A percentile compares a stretch with the other conserved stretches of the same genome.
These are phyloP conservation scores for Antitrichia curtipendula DNA, from an alignment of 225 moss, liverwort and hornwort species.

Conservation along the genomic window DNA sequence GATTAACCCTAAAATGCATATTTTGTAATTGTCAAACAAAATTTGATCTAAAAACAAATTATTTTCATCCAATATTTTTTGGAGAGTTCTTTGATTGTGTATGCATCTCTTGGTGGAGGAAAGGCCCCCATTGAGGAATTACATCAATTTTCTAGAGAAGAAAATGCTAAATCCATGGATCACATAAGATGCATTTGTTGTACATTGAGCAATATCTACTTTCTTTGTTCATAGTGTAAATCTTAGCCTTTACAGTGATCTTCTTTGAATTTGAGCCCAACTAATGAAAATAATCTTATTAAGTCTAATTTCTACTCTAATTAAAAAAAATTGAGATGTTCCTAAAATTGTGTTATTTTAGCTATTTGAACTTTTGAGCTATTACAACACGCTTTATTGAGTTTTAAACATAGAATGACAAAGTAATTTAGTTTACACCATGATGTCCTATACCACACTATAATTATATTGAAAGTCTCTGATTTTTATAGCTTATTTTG, in stretches of 20 bases:
- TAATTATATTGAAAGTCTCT: accelerated
- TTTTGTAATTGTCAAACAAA: neutral
- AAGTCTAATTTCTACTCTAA: neutral
- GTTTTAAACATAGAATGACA: neutral
- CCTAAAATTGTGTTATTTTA: neutral
- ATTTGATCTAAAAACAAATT: neutral
- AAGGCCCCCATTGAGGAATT: accelerated
- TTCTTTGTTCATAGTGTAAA: neutral
- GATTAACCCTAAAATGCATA: accelerated
- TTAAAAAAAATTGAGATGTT: neutral
- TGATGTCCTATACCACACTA: neutral
- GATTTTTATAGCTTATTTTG: neutral
- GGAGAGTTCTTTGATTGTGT: neutral
- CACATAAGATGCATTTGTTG: neutral
- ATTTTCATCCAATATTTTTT: neutral
- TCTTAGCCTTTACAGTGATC: neutral
- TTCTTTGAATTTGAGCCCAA: neutral
- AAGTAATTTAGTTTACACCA: neutral
- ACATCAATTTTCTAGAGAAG: neutral
- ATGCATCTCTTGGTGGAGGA: neutral
- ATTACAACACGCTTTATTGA: neutral
- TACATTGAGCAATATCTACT: neutral
- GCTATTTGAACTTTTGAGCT: neutral
- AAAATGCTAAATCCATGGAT: neutral
- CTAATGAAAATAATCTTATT: neutral